Conservation (phyloP, 805 yeast genomes). For the Candida oleophila region DNA sequence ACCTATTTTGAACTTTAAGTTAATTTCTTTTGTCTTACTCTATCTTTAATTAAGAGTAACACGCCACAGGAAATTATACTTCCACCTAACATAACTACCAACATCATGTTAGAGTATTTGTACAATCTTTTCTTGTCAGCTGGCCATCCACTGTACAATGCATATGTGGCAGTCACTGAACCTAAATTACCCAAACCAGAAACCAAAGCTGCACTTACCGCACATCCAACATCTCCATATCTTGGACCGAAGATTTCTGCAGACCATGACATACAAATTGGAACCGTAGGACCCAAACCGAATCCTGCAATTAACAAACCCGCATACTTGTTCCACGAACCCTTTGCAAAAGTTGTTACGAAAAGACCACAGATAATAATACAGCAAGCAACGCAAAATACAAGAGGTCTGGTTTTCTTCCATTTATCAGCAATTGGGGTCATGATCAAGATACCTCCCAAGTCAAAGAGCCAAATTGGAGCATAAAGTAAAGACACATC, state of each 20-base stretch:
- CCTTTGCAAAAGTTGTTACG: conserved; percentile 72
- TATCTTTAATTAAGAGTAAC: conserved; percentile 31
- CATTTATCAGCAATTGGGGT: conserved; percentile 80
- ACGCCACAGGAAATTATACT: conserved; percentile 53
- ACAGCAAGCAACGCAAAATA: conserved; percentile 61
- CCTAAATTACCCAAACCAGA: conserved; percentile 88
- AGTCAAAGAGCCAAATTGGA: conserved; percentile 87
- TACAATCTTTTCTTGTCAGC: conserved; percentile 62
- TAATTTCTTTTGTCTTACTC: conserved; percentile 21
- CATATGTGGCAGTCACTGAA: conserved; percentile 81
- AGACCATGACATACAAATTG: conserved; percentile 81
- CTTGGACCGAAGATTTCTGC: conserved; percentile 68
- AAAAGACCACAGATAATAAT: conserved; percentile 74
- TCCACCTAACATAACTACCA: conserved; percentile 73
- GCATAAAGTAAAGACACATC: conserved; percentile 75
- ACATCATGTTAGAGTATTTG: conserved; percentile 77
- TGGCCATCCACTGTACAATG: conserved; percentile 86
- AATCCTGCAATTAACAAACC: conserved; percentile 82
- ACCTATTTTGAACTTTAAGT: not conserved
- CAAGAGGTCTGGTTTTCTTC: conserved; percentile 55
- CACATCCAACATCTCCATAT: conserved; percentile 83
- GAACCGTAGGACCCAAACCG: conserved; percentile 90
- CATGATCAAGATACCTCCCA: conserved; percentile 67
- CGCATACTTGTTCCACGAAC: conserved; percentile 74
- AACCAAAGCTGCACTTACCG: conserved; percentile 79